Evolutionary conservation across 768 basidiomycete genomes (phyloP), one percentile per base, ranked within the genome.

Genomic region (Steccherinum ochraceum): DNA sequence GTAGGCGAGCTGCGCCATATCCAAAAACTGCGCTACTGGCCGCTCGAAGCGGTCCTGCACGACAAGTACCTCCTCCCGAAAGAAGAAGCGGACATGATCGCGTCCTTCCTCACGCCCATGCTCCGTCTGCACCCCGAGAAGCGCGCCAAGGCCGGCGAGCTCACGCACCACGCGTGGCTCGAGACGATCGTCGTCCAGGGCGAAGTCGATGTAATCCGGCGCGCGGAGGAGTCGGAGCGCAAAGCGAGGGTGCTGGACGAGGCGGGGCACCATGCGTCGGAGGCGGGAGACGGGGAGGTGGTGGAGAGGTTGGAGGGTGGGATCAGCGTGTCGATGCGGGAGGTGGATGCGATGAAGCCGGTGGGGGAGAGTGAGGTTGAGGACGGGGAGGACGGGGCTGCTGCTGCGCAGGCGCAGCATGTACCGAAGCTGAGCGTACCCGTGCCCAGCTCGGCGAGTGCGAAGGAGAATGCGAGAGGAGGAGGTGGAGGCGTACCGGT

Each of bases 51-150:
- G 10, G 90, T 93, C 19, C 68, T 93, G 51, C 84, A 89, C 61
- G 94, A 99, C 75, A 98, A 99, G 72, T 98, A 98, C 70, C 80
- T 96, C 50, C 92, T 99, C 63, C 84, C 91, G 1, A 78, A 80
- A 46, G 69, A 77, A 3, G 93, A 94, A 47, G 90, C 95, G 1
- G 87, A 89, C 40, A 72, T 79, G 35, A 84, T 97, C 54, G 78
- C 85, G 2, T 76, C 80, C 1, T 94, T 96, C 76, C 72, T 95
- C 12, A 75, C 73, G 12, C 93, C 93, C 3, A 96, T 98, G 95
- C 75, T 99, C 7, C 76, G 89, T 24, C 79, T 96, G 18, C 82
- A 87, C 60, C 89, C 94, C 0, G 93, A 94, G 55, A 84, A 88
- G 58, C 81, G 95, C 23, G 93, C 93, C 0, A 85, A 84, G 52